A percentile compares a stretch with the other conserved stretches of the same genome.
Evolutionary conservation across 2,329 filamentous ascomycete genomes (phyloP).

Genomic region (Ceratocystis huliohia): DNA sequence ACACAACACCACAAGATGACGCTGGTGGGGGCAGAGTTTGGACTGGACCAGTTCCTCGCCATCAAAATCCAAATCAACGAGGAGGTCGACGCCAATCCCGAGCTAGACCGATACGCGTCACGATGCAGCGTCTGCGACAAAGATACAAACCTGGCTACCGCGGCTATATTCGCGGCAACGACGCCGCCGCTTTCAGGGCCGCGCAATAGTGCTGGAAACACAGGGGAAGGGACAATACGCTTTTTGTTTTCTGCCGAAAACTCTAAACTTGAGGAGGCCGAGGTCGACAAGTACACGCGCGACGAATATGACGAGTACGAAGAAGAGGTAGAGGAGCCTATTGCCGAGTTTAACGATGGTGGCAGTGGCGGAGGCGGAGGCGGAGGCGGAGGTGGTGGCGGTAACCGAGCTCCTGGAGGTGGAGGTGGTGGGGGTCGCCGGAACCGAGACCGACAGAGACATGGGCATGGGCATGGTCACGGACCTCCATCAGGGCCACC

Average conservation of each 20-base stretch:
- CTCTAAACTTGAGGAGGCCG: conserved; percentile 56
- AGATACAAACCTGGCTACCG: conserved; percentile 23
- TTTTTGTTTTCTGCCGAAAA: conserved; percentile 78
- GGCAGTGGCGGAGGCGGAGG: neutral
- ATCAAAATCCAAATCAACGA: conserved; percentile 80
- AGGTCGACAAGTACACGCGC: conserved; percentile 55
- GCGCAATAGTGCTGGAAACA: conserved; percentile 16
- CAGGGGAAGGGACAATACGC: conserved; percentile 62
- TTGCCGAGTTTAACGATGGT: conserved; percentile 26
- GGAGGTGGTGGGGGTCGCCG: conserved; percentile 17
- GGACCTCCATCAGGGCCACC: conserved; percentile 17
- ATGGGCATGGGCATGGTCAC: conserved; percentile 5
- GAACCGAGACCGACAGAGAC: conserved; percentile 15
- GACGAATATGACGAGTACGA: conserved; percentile 67
- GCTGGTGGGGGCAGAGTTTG: conserved; percentile 57
- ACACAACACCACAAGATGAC: conserved; percentile 69
- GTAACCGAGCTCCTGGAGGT: conserved; percentile 24
- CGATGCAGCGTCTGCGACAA: conserved; percentile 42
- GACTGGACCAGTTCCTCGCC: conserved; percentile 67
- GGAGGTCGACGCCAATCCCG: conserved; percentile 52
- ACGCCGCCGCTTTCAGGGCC: conserved; percentile 4
- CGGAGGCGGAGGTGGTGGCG: neutral
- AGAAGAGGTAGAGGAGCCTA: conserved; percentile 59
- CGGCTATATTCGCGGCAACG: neutral
- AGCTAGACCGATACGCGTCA: conserved; percentile 50